Percentiles rank a stretch among this genome's conserved stretches.
phyloP scores from a whole-genome alignment of 2,329 filamentous ascomycete genomes.

The Aaosphaeria pasadenensis region DNA sequence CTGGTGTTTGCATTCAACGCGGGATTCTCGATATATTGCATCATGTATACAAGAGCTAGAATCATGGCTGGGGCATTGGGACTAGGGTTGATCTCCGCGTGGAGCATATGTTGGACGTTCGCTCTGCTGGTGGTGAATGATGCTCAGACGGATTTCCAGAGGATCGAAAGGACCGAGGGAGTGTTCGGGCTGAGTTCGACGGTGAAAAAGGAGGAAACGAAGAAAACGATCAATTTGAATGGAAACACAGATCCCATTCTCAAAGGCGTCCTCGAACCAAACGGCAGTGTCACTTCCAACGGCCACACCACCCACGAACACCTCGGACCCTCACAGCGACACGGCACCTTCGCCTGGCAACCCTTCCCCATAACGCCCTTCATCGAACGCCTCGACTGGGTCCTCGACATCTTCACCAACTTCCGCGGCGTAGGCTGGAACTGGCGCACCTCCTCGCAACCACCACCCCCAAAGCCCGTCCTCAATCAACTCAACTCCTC shows the following conservation, averaged over 20 bases:
- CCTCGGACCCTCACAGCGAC: constrained; percentile 25
- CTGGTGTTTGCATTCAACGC: constrained; percentile 45
- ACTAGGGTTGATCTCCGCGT: constrained; percentile 53
- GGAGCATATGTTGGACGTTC: constrained; percentile 53
- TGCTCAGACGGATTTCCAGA: constrained; percentile 52
- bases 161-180: constrained; percentile 49
- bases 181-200: constrained; percentile 10
- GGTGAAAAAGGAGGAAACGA: constrained; percentile 1
- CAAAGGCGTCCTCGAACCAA: background rate
- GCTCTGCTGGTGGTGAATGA: constrained; percentile 56
- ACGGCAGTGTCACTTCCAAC: background rate
- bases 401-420: constrained; percentile 54
- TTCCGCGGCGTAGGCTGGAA: constrained; percentile 62
- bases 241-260: background rate
- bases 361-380: constrained; percentile 48
- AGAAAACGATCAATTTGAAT: background rate
- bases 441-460: constrained; percentile 52
- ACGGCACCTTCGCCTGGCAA: constrained; percentile 51
- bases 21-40: constrained; percentile 42
- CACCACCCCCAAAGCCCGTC: constrained; percentile 41
- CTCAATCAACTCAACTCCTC: constrained; percentile 35
- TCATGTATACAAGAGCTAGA: constrained; percentile 46
- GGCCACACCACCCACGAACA: constrained; percentile 8
- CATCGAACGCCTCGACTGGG: constrained; percentile 57
- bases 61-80: constrained; percentile 53